phyloP scores from a whole-genome alignment of 1,284 basidiomycete genomes.

The Pterula multifida region DNA sequence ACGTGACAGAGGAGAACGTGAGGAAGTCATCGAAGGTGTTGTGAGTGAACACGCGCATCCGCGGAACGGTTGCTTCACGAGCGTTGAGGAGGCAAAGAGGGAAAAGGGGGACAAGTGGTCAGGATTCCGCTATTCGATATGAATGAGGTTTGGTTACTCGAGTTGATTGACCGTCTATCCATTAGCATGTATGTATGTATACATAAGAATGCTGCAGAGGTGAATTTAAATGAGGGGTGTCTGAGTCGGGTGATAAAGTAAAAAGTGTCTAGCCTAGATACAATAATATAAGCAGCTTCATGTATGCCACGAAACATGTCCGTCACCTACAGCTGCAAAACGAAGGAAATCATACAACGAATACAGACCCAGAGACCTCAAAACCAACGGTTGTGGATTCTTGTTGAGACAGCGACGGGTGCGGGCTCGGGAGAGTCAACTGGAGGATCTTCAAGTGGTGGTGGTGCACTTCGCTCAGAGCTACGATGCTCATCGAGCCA shows the following conservation, averaged over 20 bases:
- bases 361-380: no score
- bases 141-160: no score
- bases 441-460: constrained; percentile 36
- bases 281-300: no score
- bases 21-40: constrained; percentile 43
- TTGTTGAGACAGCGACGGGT: constrained; percentile 36
- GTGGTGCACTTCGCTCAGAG: constrained; percentile 41
- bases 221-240: constrained; percentile 7
- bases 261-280: background rate
- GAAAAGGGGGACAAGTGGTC: constrained; percentile 51
- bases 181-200: background rate
- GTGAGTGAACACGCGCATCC: constrained; percentile 15
- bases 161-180: background rate
- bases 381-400: constrained; percentile 16
- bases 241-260: background rate
- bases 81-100: constrained; percentile 36
- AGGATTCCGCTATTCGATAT: constrained; percentile 35
- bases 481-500: constrained; percentile 72
- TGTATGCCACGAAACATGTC: no score
- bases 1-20: constrained; percentile 50
- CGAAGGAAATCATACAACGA: no score
- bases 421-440: constrained; percentile 20
- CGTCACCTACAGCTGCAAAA: no score
- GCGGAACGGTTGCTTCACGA: constrained; percentile 34
- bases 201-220: background rate